A percentile compares a stretch with the other conserved stretches of the same genome.
Conservation (phyloP, 2,329 filamentous ascomycete species). For the Penicillium sp. region DNA sequence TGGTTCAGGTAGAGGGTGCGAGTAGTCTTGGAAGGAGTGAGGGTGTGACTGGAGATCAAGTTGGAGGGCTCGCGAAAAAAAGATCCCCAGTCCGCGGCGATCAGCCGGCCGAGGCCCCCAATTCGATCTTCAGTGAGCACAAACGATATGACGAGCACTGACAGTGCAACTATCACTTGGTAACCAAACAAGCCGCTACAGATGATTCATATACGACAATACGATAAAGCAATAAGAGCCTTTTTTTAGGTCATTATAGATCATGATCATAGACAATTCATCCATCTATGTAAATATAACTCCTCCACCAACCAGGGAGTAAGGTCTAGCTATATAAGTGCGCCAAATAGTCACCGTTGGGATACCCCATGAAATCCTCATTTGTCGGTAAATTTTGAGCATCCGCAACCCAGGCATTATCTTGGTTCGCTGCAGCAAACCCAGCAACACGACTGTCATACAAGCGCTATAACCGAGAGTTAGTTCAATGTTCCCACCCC, state of each 20-base stretch:
- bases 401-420: slow-evolving; percentile 16
- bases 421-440: slow-evolving; percentile 11
- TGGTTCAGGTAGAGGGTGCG: slow-evolving; percentile 3
- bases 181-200: neutral
- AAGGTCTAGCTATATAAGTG: neutral
- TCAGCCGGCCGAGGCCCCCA: slow-evolving; percentile 20
- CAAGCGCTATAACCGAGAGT: slow-evolving; percentile 15
- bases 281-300: neutral
- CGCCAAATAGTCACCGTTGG: neutral
- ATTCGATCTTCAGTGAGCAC: neutral
- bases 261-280: neutral
- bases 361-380: slow-evolving; percentile 8
- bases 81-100: slow-evolving; percentile 4
- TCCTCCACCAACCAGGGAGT: neutral
- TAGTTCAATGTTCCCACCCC: neutral
- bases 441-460: slow-evolving; percentile 24
- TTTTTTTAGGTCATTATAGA: neutral
- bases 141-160: neutral
- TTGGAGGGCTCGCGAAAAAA: neutral
- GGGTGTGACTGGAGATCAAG: neutral
- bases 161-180: neutral
- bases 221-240: neutral
- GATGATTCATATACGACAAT: no score
- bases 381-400: neutral
- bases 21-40: neutral